Base-by-base conservation (phyloP, 148 eudicot species). In the Selenicereus undatus region DNA sequence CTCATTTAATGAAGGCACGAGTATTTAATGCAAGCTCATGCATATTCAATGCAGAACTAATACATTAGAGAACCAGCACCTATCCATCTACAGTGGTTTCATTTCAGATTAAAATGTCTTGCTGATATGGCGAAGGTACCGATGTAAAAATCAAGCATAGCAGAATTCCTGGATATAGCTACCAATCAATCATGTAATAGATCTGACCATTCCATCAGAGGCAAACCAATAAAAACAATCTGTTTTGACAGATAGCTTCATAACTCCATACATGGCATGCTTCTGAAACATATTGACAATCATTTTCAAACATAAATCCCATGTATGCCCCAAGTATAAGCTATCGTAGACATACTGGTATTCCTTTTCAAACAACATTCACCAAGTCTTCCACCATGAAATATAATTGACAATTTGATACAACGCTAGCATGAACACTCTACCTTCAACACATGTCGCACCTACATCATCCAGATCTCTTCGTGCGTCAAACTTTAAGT, bases 381-480 rank as follows among this genome's bases (percentile, higher is more conserved):
- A 64, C 29, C 36, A 27, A 2, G 71, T 1, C 4, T 26, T 66
- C 27, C 71, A 66, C 35, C 22, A 27, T n/a, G 11, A 56, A 29
- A 6, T 54, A 54, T 42, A 54, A 56, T 56, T 32, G 43, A 21
- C 51, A 45, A 75, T 79, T 71, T 51, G 11, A 36, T 76, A 30
- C 29, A 76, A 24, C 26, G 79, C n/a, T 42, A 80, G 22, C 26
- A 39, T 52, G 16, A 60, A 52, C 17, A 66, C 14, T 71, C 75
- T 86, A 97, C 99, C 99, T 91, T 92, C 93, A 68, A 97, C 81
- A 72, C 88, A 82, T 52, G 80, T 82, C 74, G 99, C 99, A 71
- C 97, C 93, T 26, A 91, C 98, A 86, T 97, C 99, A 83, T 97
- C 97, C 87, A 97, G 86, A 85, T 97, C 99, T 88, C 99, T 90